Base-by-base conservation (phyloP, 305 asterid species). In the Coffea humblotiana region DNA sequence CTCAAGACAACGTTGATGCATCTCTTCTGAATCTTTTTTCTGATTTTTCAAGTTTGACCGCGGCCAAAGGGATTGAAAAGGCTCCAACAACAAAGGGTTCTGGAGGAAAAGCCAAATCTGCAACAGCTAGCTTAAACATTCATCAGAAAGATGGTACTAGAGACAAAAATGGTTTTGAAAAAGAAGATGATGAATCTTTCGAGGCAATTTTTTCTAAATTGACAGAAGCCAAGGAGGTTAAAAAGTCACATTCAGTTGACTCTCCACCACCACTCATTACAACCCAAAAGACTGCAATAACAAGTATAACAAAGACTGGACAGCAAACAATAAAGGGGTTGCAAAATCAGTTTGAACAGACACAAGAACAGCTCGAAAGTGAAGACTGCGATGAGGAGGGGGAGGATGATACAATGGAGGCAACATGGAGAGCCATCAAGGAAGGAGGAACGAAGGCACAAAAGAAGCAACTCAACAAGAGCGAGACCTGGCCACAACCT, bases 341-440 rank as follows among this genome's bases (percentile, higher is more conserved):
- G 40, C 48, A 63, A 14, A 25, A 63, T 58, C 70, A 72, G 54
- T 18, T 54, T 23, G 75, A 76, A 32, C 66, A 63, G 69, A 47
- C n/a, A 2, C 70, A 72, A 15, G 29, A 35, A 69, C 45, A 48
- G 19, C 65, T 12, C 2, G 74, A 80, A 56, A 27, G 2, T 23
- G 23, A 35, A 21, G 27, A 37, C 4, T 78, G 8, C 4, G 80
- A 81, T 7, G 79, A 76, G 1, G 80, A 21, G 5, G 80, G 81
- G 8, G 78, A 78, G 0, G 70, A 77, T 56, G 82, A 76, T 75
- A 77, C 86, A 65, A 80, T 85, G 82, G 89, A 83, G 37, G 86
- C 86, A 45, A 85, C 87, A 52, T 87, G 90, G 90, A 78, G 76
- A 71, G 86, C 83, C 16, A 87, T 87, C 3, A 81, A 51, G 0